Evolutionary conservation across 257 asterid species (phyloP).

Genomic region (Orobanche coerulescens): DNA sequence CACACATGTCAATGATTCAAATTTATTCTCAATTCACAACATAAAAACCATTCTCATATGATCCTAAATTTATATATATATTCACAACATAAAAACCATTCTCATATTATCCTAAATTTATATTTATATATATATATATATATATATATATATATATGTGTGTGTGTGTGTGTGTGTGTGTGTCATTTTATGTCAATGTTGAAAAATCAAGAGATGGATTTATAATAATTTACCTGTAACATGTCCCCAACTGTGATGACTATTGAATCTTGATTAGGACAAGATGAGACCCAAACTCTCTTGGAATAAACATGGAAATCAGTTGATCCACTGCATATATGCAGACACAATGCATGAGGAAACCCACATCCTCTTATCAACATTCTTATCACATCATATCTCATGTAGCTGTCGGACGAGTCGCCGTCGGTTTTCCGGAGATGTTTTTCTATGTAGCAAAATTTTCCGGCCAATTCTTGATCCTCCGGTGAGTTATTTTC

Average conservation of each 20-base stretch:
- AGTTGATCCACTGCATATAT: conserved; percentile 55
- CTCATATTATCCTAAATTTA: no score
- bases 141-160: no score
- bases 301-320: conserved; percentile 80
- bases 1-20: no score
- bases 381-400: conserved; percentile 69
- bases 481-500: conserved; percentile 14
- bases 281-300: conserved; percentile 80
- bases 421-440: conserved; percentile 25
- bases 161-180: no score
- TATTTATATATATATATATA: no score
- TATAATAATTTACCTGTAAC: conserved; percentile 47
- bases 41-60: no score
- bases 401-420: conserved; percentile 33
- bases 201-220: not conserved
- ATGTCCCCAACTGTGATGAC: conserved; percentile 61
- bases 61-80: no score
- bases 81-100: no score
- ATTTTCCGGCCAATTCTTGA: conserved; percentile 29
- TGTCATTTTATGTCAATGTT: no score
- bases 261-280: conserved; percentile 38
- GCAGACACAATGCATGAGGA: conserved; percentile 60
- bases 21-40: no score
- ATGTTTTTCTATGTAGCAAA: conserved; percentile 55
- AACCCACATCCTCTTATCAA: conserved; percentile 69